Conservation (phyloP, 2,329 filamentous ascomycete species). For the Parafenestella ontariensis region DNA sequence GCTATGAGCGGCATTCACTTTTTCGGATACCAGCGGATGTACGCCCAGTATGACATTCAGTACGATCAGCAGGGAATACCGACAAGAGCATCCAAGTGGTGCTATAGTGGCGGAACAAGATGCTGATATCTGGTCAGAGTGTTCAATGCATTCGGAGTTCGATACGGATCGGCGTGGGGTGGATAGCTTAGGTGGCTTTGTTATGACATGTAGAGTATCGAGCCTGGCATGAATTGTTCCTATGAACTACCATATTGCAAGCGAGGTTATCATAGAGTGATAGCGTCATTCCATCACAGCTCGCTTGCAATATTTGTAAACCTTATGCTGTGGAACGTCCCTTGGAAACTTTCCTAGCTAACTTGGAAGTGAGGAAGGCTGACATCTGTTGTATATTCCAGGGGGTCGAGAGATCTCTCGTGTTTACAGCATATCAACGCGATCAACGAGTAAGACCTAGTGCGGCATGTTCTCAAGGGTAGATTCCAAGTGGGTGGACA, state of each 20-base stretch:
- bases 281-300: neutral
- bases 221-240: neutral
- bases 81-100: neutral
- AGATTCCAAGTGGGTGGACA: too few relatives aligned
- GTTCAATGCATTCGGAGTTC: neutral
- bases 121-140: neutral
- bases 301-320: slow-evolving; percentile 2
- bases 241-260: neutral
- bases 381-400: neutral
- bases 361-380: neutral
- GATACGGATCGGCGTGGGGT: neutral
- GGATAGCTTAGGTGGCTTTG: neutral
- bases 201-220: too few relatives aligned
- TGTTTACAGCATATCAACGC: too few relatives aligned
- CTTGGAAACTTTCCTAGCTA: neutral
- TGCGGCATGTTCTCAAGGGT: too few relatives aligned
- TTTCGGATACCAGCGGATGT: neutral
- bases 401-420: too few relatives aligned
- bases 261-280: neutral
- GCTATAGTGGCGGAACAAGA: neutral
- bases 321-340: slow-evolving; percentile 11
- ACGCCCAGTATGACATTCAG: neutral
- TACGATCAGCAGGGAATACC: neutral
- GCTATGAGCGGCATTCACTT: neutral
- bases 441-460: too few relatives aligned